Base-by-base conservation (phyloP, 1,284 basidiomycete species). In the Naganishia albida region DNA sequence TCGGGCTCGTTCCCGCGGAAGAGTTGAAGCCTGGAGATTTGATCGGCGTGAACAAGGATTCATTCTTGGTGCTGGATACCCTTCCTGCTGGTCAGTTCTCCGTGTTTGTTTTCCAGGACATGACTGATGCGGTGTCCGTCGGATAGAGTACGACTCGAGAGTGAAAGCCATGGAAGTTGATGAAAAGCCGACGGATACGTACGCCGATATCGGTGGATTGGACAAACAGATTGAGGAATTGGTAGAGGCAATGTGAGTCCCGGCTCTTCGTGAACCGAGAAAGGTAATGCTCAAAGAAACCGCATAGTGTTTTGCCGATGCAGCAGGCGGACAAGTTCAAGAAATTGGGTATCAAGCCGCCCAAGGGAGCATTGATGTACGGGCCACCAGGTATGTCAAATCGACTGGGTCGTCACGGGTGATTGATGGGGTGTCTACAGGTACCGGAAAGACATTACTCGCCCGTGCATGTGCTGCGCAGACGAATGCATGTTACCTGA, bases 41-140 rank as follows among this genome's bases (percentile, higher is more conserved):
- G 64, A 96, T 99, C 72, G 95, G 95, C 70, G 95, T 99, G 59
- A 99, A 99, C 83, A 99, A 99, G 80, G 95, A 99, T 78, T 97
- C 93, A n/a, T 99, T 99, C 76, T 86, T 99, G 68, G 86, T 99
- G 50, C 85, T 99, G 34, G 95, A 99, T 80, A 95, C 86, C 55
- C 80, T 90, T 2, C 88, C 88, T 7, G 77, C 74, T 18, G 78
- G 78, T 78, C 18, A 62, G 76, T 69, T 25, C 23, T 54, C 20
- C 25, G 15, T 25, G 1, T 49, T 20, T 13, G 8, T n/a, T 39
- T 7, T n/a, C 12, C 7, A n/a, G 15, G 0, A 52, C 23, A n/a
- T 48, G 51, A 48, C 23, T 43, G 20, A 26, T 39, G 56, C 59
- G 15, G 50, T 13, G 10, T 38, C 16, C 18, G 10, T 38, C 16